Evolutionary conservation across 345 rosid genomes (phyloP).

Genomic region (Linum usitatissimum): DNA sequence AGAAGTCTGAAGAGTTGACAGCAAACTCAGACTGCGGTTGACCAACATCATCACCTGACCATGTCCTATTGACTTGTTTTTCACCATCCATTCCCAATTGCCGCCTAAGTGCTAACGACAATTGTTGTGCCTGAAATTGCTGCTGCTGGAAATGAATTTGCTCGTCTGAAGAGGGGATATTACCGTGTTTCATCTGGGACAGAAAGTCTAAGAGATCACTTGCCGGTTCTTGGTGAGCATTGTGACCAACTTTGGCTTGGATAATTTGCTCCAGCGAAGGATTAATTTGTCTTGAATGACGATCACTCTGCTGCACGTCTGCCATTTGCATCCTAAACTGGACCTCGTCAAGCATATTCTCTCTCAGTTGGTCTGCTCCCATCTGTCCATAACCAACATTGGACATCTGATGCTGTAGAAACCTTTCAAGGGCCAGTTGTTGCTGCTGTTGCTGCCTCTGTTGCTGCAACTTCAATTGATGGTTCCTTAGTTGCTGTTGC

Average conservation of each 20-base stretch:
- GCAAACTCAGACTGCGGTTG: constrained; percentile 17
- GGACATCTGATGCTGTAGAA: constrained; percentile 28
- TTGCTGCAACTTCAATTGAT: constrained; percentile 19
- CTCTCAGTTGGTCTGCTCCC: constrained; percentile 20
- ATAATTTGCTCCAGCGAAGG: constrained; percentile 31
- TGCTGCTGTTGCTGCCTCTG: constrained; percentile 7
- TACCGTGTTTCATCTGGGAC: constrained; percentile 24
- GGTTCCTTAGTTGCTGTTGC: constrained; percentile 15
- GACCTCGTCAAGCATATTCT: constrained; percentile 17
- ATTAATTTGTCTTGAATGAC: constrained; percentile 21
- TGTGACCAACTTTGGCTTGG: constrained; percentile 25
- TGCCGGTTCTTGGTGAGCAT: constrained; percentile 19
- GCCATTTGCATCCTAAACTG: constrained; percentile 20
- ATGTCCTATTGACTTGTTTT: constrained; percentile 11
- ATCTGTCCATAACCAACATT: constrained; percentile 23
- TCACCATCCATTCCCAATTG: constrained; percentile 27
- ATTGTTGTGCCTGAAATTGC: constrained; percentile 26
- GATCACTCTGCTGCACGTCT: constrained; percentile 26
- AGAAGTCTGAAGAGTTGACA: constrained; percentile 22
- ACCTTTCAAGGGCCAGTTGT: constrained; percentile 17
- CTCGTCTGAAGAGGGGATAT: constrained; percentile 22
- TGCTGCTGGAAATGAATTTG: constrained; percentile 26
- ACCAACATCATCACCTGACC: constrained; percentile 22
- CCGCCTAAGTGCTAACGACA: constrained; percentile 27
- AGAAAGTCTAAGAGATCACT: constrained; percentile 23